Conservation (phyloP, 2,329 filamentous ascomycete genomes). For the Lecanicillium sp. region DNA sequence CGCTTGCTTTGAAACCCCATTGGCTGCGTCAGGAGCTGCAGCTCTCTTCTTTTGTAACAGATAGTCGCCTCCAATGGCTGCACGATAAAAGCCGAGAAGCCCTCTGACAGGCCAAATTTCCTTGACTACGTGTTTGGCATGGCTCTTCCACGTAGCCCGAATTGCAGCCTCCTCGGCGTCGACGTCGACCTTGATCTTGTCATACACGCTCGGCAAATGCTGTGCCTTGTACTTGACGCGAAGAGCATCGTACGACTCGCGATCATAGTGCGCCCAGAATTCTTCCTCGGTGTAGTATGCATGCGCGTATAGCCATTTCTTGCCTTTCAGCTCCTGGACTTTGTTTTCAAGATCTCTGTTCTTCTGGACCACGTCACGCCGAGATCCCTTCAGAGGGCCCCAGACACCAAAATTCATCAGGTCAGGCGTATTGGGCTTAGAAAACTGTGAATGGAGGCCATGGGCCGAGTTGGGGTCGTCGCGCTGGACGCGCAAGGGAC, state of each 20-base stretch:
- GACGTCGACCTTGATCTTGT: slow-evolving; percentile 54
- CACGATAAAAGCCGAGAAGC: slow-evolving; percentile 37
- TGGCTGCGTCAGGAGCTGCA: too few species aligned
- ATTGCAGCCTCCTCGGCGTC: slow-evolving; percentile 23
- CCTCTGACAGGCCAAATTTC: slow-evolving; percentile 35
- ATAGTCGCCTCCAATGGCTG: slow-evolving; percentile 37
- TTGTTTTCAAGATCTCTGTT: slow-evolving; percentile 56
- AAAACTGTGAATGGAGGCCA: slow-evolving; percentile 40
- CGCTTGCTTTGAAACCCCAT: too few species aligned
- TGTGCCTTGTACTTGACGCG: slow-evolving; percentile 50
- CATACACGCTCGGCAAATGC: slow-evolving; percentile 56
- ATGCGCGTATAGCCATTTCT: slow-evolving; percentile 65
- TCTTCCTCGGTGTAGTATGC: slow-evolving; percentile 57
- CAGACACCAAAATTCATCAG: slow-evolving; percentile 58
- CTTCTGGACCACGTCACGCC: slow-evolving; percentile 38
- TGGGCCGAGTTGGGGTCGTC: slow-evolving; percentile 32
- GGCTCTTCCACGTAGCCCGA: slow-evolving; percentile 18
- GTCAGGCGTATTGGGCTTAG: slow-evolving; percentile 26
- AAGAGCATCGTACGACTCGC: slow-evolving; percentile 49
- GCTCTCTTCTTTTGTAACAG: slow-evolving; percentile 32
- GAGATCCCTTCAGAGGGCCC: slow-evolving; percentile 38
- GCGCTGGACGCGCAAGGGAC: slow-evolving; percentile 39
- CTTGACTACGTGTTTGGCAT: slow-evolving; percentile 22
- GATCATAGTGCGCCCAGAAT: slow-evolving; percentile 60
- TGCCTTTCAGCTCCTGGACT: slow-evolving; percentile 51